Evolutionary conservation across 352 stramenopile species (phyloP), one percentile per base, ranked within the genome.

Genomic region (Globisporangium sylvaticum): DNA sequence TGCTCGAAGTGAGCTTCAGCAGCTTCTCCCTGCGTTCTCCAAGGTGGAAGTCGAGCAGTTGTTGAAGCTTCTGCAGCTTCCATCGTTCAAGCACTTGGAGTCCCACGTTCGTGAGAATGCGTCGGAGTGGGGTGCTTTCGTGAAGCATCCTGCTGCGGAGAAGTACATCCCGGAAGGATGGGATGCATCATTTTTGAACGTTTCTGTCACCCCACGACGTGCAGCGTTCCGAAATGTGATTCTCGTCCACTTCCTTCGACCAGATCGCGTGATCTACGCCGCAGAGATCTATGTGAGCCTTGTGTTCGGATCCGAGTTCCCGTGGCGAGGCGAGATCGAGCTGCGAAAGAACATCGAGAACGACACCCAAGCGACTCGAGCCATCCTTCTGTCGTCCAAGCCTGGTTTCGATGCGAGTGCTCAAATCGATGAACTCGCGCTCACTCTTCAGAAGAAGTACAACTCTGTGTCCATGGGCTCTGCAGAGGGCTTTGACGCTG

Each of bases 381-480:
- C 96, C n/a, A 81, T 99, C 25, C 74, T 99, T 58, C 79, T 99
- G 29, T 99, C 96, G 70, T 99, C 96, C 62, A 97, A 96, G 50
- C 92, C 96, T 12, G 98, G 98, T 32, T 98, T 99, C 68, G 98
- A 99, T 77, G 97, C 98, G 27, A 99, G 95, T 74, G 85, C 92
- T 20, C 92, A 98, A 67, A 97, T 99, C 64, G 97, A 99, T 67
- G 84, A 96, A 22, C 90, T 99, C 44, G 96, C 97, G 3, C 76
- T 78, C 18, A 81, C 85, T 55, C 69, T 97, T 63, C 81, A 92
- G 54, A 98, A 97, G 72, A 96, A 97, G 62, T 94, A 99, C 62
- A 87, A 94, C 58, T 96, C 92, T 24, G 95, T 99, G 25, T 98
- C 98, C 0, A 99, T 99, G 97, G 98, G 98, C 58, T 98, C 96